phyloP scores from a whole-genome alignment of 768 basidiomycete species.

The Boletus vinaceobasis region DNA sequence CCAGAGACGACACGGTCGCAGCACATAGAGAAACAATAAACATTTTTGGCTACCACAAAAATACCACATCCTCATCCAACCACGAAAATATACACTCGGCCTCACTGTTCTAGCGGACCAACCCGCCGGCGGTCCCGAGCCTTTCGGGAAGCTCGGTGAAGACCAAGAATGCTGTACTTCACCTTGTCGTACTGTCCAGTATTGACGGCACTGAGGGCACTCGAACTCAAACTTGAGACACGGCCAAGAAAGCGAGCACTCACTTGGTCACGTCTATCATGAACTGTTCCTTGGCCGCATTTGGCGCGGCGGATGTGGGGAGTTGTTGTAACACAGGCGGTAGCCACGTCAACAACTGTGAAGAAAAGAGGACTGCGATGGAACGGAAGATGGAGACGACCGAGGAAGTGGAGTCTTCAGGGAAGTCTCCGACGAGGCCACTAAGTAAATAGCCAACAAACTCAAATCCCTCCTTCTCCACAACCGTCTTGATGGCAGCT shows the following conservation, averaged over 20 bases:
- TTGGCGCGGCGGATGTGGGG: constrained; percentile 56
- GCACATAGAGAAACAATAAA: constrained; percentile 5
- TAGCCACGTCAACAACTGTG: constrained; percentile 69
- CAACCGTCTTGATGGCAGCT: constrained; percentile 52
- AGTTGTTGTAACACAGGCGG: constrained; percentile 69
- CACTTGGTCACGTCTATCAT: constrained; percentile 72
- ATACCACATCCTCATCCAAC: constrained; percentile 14
- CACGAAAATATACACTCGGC: neutral
- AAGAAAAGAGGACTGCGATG: constrained; percentile 62
- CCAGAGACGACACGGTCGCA: neutral
- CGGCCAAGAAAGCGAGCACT: constrained; percentile 28
- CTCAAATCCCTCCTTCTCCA: constrained; percentile 70
- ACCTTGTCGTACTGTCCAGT: constrained; percentile 71
- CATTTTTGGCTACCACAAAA: constrained; percentile 15
- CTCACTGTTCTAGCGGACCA: constrained; percentile 25
- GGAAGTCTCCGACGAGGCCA: constrained; percentile 85
- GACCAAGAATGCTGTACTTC: constrained; percentile 68
- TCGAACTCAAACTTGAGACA: neutral
- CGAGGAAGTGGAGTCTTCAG: constrained; percentile 72
- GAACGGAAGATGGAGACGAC: constrained; percentile 78
- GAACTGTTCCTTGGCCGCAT: constrained; percentile 67
- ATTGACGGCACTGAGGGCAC: constrained; percentile 54
- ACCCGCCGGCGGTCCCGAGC: constrained; percentile 59
- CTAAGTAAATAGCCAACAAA: constrained; percentile 65
- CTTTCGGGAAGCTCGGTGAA: constrained; percentile 75